These are phyloP conservation scores for Candida anglica DNA, from an alignment of 805 yeast genomes.

Conservation along the genomic window DNA sequence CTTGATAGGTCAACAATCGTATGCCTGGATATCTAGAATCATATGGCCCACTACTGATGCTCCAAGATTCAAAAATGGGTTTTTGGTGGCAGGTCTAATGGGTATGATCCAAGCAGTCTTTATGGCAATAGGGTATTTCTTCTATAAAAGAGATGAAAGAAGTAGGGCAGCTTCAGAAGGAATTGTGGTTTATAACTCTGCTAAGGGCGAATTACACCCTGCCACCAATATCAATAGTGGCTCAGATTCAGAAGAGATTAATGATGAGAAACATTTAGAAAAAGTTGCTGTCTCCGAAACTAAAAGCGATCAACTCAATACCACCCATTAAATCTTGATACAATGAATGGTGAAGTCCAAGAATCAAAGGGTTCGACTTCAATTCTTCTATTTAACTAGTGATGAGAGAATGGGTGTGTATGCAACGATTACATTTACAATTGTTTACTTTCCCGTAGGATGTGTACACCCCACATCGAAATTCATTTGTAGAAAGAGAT, in stretches of 20 bases:
- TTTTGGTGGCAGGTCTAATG: conserved; percentile 39
- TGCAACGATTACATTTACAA: too few relatives aligned
- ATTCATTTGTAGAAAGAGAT: too few relatives aligned
- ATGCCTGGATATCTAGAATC: conserved; percentile 28
- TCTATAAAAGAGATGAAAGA: conserved; percentile 51
- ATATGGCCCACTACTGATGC: conserved; percentile 49
- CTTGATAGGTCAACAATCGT: conserved; percentile 20
- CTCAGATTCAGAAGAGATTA: background rate
- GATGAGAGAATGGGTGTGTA: too few relatives aligned
- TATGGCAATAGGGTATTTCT: conserved; percentile 23
- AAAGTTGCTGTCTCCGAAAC: background rate
- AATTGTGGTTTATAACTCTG: conserved; percentile 40
- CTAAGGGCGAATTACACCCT: conserved; percentile 17
- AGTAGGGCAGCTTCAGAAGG: conserved; percentile 44
- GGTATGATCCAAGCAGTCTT: conserved; percentile 22
- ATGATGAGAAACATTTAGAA: background rate
- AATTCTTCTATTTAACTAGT: too few relatives aligned
- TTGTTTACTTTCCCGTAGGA: too few relatives aligned
- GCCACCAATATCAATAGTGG: background rate
- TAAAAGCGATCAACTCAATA: background rate
- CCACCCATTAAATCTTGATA: too few relatives aligned
- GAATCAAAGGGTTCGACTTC: too few relatives aligned
- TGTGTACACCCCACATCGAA: too few relatives aligned
- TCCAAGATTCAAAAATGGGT: conserved; percentile 50
- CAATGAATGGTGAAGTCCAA: too few relatives aligned